Conservation (phyloP, 1,139 yeast genomes). For the Zhuliangozyma parablackwelliae region DNA sequence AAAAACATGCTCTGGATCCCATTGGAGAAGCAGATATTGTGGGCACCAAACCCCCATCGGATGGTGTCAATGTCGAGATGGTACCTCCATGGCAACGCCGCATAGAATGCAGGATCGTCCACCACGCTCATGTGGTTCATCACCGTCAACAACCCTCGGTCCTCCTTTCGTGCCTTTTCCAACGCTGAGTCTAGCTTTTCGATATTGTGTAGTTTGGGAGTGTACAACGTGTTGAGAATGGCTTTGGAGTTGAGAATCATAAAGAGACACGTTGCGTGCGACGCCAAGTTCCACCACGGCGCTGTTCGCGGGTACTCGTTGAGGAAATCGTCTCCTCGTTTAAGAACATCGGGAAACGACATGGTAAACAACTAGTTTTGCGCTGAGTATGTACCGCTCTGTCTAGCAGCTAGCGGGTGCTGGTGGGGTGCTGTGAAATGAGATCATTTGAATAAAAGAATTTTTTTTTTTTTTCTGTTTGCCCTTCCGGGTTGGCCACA, state of each 20-base stretch:
- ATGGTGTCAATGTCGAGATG: constrained; percentile 62
- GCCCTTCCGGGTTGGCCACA: too few species aligned
- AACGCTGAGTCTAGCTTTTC: constrained; percentile 64
- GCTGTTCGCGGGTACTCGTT: constrained; percentile 55
- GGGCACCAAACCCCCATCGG: constrained; percentile 94
- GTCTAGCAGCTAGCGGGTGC: too few species aligned
- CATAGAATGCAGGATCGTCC: constrained; percentile 92
- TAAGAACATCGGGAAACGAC: constrained; percentile 71
- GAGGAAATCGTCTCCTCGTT: constrained; percentile 73
- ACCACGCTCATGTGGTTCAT: constrained; percentile 95
- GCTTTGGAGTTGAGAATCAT: constrained; percentile 65
- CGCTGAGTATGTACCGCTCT: too few species aligned
- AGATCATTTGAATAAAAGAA: too few species aligned
- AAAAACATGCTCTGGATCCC: constrained; percentile 57
- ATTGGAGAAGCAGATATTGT: constrained; percentile 78
- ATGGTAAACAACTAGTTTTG: constrained; percentile 22
- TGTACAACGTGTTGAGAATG: constrained; percentile 57
- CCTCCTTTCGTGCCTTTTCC: constrained; percentile 56
- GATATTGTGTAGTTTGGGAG: constrained; percentile 56
- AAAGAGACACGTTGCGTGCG: constrained; percentile 65
- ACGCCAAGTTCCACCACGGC: constrained; percentile 59
- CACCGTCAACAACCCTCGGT: constrained; percentile 75
- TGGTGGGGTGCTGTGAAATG: too few species aligned
- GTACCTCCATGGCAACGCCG: constrained; percentile 71
- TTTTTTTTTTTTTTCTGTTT: too few species aligned